Conservation (phyloP, 352 stramenopile species). For the Phytophthora palmivora region DNA sequence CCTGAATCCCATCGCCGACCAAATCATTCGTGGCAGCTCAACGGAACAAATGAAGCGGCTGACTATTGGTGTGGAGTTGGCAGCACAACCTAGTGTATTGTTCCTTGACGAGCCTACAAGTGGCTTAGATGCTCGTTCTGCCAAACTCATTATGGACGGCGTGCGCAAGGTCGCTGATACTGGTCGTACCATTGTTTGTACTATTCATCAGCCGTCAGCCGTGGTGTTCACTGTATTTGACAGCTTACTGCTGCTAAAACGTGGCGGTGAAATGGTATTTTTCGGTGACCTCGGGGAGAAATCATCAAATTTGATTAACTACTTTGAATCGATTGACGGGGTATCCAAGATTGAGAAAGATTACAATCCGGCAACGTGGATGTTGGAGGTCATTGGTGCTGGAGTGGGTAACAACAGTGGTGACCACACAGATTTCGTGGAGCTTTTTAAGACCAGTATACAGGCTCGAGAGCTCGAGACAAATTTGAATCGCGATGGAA, state of each 20-base stretch:
- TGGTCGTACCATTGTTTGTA: slow-evolving; percentile 27
- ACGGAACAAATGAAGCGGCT: slow-evolving; percentile 55
- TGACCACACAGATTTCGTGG: slow-evolving; percentile 31
- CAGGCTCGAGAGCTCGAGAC: slow-evolving; percentile 33
- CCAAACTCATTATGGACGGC: slow-evolving; percentile 82
- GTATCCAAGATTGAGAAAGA: slow-evolving; percentile 44
- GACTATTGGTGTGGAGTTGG: slow-evolving; percentile 68
- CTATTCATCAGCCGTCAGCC: slow-evolving; percentile 86
- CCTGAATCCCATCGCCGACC: slow-evolving; percentile 35
- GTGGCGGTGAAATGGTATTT: slow-evolving; percentile 58
- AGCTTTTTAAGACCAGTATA: slow-evolving; percentile 38
- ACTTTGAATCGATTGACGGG: slow-evolving; percentile 65
- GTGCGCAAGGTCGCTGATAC: slow-evolving; percentile 16
- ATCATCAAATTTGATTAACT: slow-evolving; percentile 38
- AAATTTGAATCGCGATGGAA: slow-evolving; percentile 41
- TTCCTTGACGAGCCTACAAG: slow-evolving; percentile 82
- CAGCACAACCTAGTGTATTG: slow-evolving; percentile 78
- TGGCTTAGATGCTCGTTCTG: slow-evolving; percentile 80
- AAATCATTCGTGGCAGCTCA: slow-evolving; percentile 46
- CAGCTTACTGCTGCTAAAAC: slow-evolving; percentile 70
- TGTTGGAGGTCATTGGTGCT: slow-evolving; percentile 72
- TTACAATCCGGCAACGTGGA: slow-evolving; percentile 90
- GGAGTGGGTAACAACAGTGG: slow-evolving; percentile 41
- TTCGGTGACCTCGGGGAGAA: slow-evolving; percentile 59
- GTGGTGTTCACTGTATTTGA: slow-evolving; percentile 67